These are phyloP conservation scores for Bipolaris oryzae DNA, from an alignment of 2,329 filamentous ascomycete species.

Conservation along the genomic window DNA sequence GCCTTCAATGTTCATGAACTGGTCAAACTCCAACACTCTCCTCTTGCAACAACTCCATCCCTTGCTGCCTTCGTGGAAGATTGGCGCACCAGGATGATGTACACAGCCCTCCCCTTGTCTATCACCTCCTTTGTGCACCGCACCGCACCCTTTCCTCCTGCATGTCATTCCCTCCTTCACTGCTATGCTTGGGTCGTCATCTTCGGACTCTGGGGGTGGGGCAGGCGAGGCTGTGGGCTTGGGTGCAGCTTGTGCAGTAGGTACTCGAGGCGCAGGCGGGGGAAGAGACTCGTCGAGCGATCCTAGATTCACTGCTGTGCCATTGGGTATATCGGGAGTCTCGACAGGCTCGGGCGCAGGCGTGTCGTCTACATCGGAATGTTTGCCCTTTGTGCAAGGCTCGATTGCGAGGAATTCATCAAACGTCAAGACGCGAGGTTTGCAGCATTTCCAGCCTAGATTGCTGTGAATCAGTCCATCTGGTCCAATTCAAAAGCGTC, in stretches of 20 bases:
- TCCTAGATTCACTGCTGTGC: slow-evolving; percentile 40
- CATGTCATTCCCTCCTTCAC: slow-evolving; percentile 78
- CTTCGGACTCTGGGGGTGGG: slow-evolving; percentile 66
- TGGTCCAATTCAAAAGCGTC: background rate
- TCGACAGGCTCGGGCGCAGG: slow-evolving; percentile 58
- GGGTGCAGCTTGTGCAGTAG: slow-evolving; percentile 37
- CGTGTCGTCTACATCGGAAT: slow-evolving; percentile 83
- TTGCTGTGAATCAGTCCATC: slow-evolving; percentile 7
- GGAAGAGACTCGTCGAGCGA: slow-evolving; percentile 40
- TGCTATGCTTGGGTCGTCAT: slow-evolving; percentile 77
- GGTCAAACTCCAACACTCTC: slow-evolving; percentile 92
- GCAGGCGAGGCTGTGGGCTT: slow-evolving; percentile 34
- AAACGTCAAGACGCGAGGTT: slow-evolving; percentile 93
- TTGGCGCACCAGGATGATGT: slow-evolving; percentile 85
- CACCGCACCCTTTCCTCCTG: slow-evolving; percentile 76
- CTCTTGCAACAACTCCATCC: slow-evolving; percentile 97
- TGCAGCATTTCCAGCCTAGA: slow-evolving; percentile 98
- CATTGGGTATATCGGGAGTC: slow-evolving; percentile 53
- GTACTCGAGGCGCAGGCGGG: slow-evolving; percentile 41
- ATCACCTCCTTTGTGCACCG: slow-evolving; percentile 62
- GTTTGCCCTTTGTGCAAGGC: slow-evolving; percentile 90
- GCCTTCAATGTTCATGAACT: slow-evolving; percentile 95
- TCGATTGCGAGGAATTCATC: slow-evolving; percentile 95
- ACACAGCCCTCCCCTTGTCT: slow-evolving; percentile 75
- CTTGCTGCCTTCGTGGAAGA: slow-evolving; percentile 98